Percentiles rank a stretch among this genome's conserved stretches.
phyloP scores from a whole-genome alignment of 2,329 filamentous ascomycete species.

The Penicillium sp. region DNA sequence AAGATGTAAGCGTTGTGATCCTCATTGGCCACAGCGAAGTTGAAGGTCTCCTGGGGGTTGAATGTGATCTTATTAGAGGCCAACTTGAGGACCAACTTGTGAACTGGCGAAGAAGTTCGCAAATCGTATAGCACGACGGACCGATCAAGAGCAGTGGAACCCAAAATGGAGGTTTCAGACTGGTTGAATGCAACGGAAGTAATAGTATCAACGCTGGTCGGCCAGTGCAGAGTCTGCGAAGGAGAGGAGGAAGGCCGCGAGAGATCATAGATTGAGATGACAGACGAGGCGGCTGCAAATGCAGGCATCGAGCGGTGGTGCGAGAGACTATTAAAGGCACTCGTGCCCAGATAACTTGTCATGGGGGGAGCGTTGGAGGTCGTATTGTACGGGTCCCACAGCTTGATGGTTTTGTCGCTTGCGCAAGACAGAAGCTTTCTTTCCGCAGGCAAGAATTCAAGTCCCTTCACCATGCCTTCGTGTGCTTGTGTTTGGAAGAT shows the following conservation, averaged over 20 bases:
- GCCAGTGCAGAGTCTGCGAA: constrained; percentile 82
- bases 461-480: constrained; percentile 86
- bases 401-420: constrained; percentile 80
- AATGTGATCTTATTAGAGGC: constrained; percentile 82
- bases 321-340: constrained; percentile 79
- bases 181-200: constrained; percentile 88
- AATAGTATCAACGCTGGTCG: constrained; percentile 86
- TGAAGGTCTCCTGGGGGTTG: constrained; percentile 97
- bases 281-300: constrained; percentile 74
- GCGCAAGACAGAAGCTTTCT: constrained; percentile 84
- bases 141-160: constrained; percentile 80
- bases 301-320: constrained; percentile 77
- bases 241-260: constrained; percentile 74
- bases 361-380: constrained; percentile 68
- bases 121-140: constrained; percentile 90
- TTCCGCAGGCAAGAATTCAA: constrained; percentile 81
- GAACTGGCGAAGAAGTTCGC: constrained; percentile 78
- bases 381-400: constrained; percentile 86
- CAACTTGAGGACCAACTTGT: constrained; percentile 78
- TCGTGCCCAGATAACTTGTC: constrained; percentile 80
- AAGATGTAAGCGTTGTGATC: constrained; percentile 94
- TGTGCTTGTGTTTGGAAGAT: constrained; percentile 80
- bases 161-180: constrained; percentile 87
- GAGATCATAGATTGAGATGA: constrained; percentile 86
- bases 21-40: constrained; percentile 89